Conservation (phyloP, 805 yeast species). For the Yamadazyma paraphyllophila region DNA sequence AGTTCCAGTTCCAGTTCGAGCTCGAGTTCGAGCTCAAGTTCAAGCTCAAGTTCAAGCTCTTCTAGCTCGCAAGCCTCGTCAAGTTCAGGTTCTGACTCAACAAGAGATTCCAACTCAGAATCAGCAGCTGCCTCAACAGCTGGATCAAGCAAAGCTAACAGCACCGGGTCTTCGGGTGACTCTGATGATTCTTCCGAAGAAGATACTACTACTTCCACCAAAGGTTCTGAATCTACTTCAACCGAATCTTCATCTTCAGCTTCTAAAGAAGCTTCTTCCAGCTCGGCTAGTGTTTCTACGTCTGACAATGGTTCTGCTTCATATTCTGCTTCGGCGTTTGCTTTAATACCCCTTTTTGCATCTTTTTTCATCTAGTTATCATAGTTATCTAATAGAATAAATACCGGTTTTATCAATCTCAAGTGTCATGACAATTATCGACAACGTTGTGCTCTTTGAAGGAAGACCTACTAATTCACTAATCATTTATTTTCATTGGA, state of each 20-base stretch:
- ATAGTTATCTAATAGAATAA: no score
- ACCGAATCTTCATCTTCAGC: slow-evolving; percentile 4
- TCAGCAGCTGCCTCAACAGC: neutral
- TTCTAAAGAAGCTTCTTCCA: no score
- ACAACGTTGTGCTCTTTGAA: no score
- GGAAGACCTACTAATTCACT: neutral
- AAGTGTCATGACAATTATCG: no score
- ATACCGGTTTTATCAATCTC: no score
- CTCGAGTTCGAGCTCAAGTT: slow-evolving; percentile 3
- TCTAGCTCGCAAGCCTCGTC: neutral
- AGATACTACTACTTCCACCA: no score
- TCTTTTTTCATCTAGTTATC: slow-evolving; percentile 2
- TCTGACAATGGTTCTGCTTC: slow-evolving; percentile 2
- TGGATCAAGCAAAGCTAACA: neutral
- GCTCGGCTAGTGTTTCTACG: slow-evolving; percentile 1
- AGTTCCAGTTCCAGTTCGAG: neutral
- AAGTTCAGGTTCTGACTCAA: neutral
- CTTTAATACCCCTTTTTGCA: slow-evolving; percentile 6
- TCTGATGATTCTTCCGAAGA: no score
- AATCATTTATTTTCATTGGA: neutral
- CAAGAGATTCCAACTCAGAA: neutral
- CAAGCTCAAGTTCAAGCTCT: neutral
- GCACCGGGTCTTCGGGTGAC: no score
- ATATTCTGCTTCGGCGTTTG: slow-evolving; percentile 2
- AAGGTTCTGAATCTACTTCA: no score